phyloP scores from a whole-genome alignment of 2,329 filamentous ascomycete species.

The Claviceps spartinae region DNA sequence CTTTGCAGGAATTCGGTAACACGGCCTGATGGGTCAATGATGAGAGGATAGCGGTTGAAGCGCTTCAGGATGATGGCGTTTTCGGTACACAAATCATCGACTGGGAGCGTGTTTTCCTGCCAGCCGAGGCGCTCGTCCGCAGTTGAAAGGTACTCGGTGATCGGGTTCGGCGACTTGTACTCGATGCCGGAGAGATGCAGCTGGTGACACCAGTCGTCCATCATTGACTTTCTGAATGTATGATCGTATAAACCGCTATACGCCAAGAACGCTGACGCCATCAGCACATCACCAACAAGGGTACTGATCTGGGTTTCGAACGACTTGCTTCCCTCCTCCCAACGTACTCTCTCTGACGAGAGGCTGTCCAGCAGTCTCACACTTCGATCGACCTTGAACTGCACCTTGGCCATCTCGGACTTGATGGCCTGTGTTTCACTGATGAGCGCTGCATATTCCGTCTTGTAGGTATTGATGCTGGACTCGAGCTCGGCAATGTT shows the following conservation, averaged over 20 bases:
- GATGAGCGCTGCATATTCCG: conserved; percentile 87
- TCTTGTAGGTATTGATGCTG: conserved; percentile 91
- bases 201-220: conserved; percentile 94
- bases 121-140: conserved; percentile 89
- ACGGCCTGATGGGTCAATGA: conserved; percentile 92
- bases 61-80: conserved; percentile 95
- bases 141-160: conserved; percentile 92
- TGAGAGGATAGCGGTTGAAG: conserved; percentile 96
- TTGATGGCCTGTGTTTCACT: conserved; percentile 97
- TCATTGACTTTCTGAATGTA: conserved; percentile 93
- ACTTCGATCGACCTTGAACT: conserved; percentile 96
- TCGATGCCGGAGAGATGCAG: conserved; percentile 83
- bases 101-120: conserved; percentile 87
- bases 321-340: conserved; percentile 95
- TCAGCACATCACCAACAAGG: conserved; percentile 85
- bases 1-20: conserved; percentile 92
- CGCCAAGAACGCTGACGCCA: conserved; percentile 92
- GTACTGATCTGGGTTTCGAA: conserved; percentile 98
- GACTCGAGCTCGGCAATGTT: conserved; percentile 72
- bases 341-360: conserved; percentile 81
- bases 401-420: conserved; percentile 85
- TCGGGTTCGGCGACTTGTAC: conserved; percentile 85
- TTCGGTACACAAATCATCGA: conserved; percentile 95
- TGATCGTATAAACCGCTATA: conserved; percentile 97
- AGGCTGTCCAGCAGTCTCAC: conserved; percentile 87